These are phyloP conservation scores for Podaxis carcinomalis DNA, from an alignment of 768 basidiomycete genomes.

Conservation along the genomic window DNA sequence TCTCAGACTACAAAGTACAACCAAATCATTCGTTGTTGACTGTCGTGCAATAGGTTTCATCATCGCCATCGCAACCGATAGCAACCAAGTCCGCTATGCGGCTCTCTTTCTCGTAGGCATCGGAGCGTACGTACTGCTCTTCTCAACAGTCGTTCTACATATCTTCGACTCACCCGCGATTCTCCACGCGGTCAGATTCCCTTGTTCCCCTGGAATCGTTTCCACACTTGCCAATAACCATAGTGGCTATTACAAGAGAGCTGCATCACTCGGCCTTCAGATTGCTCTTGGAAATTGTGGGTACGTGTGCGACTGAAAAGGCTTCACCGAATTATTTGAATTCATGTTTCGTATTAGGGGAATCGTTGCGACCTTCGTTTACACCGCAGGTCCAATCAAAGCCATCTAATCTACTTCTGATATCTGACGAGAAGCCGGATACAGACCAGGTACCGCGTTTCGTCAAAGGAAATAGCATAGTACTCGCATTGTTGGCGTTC, in stretches of 20 bases:
- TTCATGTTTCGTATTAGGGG: background rate
- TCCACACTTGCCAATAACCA: constrained; percentile 8
- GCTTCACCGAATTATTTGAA: background rate
- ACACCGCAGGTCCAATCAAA: constrained; percentile 7
- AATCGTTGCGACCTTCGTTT: constrained; percentile 4
- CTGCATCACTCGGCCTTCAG: background rate
- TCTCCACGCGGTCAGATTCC: background rate
- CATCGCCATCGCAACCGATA: constrained; percentile 21
- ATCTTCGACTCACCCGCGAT: background rate
- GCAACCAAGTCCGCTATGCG: background rate
- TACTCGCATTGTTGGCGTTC: background rate
- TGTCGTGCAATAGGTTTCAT: constrained; percentile 19
- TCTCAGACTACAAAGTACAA: no score
- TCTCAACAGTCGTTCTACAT: background rate
- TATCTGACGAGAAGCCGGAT: background rate
- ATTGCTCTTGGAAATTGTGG: constrained; percentile 4
- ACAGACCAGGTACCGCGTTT: constrained; percentile 4
- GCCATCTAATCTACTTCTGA: background rate
- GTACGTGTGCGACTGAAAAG: background rate
- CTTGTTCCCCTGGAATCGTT: background rate
- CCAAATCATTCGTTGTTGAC: background rate
- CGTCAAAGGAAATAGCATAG: constrained; percentile 1
- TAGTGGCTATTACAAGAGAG: constrained; percentile 10
- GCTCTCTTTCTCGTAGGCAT: background rate
- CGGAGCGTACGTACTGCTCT: background rate